Conservation (phyloP, 441 rosid genomes). For the Sinapis alba region DNA sequence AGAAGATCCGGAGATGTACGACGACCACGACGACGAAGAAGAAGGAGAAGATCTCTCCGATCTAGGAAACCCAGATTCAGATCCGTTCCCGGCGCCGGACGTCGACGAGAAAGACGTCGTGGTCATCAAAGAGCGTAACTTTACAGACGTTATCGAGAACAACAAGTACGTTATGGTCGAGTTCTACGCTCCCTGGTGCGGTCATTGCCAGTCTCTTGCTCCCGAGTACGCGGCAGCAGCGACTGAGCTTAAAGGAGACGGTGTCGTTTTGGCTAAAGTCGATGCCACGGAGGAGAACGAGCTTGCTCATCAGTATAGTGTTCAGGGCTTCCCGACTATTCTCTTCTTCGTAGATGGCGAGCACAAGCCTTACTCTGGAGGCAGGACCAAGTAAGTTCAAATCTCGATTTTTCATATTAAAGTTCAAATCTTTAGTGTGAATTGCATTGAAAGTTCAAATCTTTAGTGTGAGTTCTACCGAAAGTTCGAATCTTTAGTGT, state of each 20-base stretch:
- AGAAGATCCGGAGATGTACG: constrained; percentile 40
- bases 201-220: constrained; percentile 92
- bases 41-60: constrained; percentile 56
- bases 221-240: constrained; percentile 99
- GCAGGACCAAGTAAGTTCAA: constrained; percentile 69
- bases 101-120: constrained; percentile 93
- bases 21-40: constrained; percentile 27
- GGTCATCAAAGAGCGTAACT: constrained; percentile 74
- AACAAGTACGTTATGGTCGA: constrained; percentile 89
- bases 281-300: constrained; percentile 96
- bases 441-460: not conserved
- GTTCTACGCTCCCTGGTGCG: constrained; percentile 99
- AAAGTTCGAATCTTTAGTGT: too few relatives aligned
- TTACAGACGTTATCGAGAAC: constrained; percentile 63
- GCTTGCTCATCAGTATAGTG: constrained; percentile 70
- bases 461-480: not conserved
- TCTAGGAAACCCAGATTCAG: constrained; percentile 62
- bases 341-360: constrained; percentile 81
- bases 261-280: constrained; percentile 81
- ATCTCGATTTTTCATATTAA: too few relatives aligned
- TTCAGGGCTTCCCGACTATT: constrained; percentile 90
- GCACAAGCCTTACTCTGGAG: constrained; percentile 80
- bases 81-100: constrained; percentile 62
- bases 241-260: constrained; percentile 67
- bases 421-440: not conserved